Base-by-base conservation (phyloP, 768 basidiomycete genomes). In the Leccinum uliginosum region DNA sequence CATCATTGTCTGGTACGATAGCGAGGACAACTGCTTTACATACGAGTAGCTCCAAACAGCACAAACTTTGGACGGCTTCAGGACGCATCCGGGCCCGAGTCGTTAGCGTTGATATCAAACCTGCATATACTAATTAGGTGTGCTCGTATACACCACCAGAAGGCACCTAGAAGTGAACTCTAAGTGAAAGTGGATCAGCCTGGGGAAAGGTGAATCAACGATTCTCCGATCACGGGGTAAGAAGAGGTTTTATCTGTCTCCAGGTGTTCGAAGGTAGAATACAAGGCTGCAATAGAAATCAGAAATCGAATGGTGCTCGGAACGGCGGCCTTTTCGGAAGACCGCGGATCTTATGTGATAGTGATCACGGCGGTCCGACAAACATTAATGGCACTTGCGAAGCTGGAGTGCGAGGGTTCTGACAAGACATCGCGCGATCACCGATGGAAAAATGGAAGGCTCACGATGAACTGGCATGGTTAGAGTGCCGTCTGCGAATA, bases 261-360 rank as follows among this genome's bases (percentile, higher is more conserved):
- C 26, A 15, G 45, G 24, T 43, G 40, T 43, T 43, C 40, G 27
- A 24, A 27, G 12, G 15, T 23, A 5, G 17, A 48, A 35, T 19
- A 9, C 38, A 35, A 6, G 85, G 85, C 46, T 72, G 62, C 54
- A 83, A 91, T 14, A 75, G 63, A 70, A 89, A 88, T 86, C 87
- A 90, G 23, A 87, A 69, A 17, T 89, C 89, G 62, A 91, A 89
- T 1, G 84, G 83, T 8, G 77, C 74, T 88, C 88, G 91, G 69
- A 91, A 91, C 0, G 82, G 75, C 0, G 79, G 74, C 66, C 91
- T 89, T 63, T 87, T 87, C 1, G 78, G 60, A 30, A 90, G 75
- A 61, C 85, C 88, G 23, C 89, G 81, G 23, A 88, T 75, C 68
- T 85, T 88, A 76, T 91, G 92, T 1, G 89, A 86, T 44, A 93